phyloP scores from a whole-genome alignment of 2,329 filamentous ascomycete genomes.

The Alternaria triticimaculans region DNA sequence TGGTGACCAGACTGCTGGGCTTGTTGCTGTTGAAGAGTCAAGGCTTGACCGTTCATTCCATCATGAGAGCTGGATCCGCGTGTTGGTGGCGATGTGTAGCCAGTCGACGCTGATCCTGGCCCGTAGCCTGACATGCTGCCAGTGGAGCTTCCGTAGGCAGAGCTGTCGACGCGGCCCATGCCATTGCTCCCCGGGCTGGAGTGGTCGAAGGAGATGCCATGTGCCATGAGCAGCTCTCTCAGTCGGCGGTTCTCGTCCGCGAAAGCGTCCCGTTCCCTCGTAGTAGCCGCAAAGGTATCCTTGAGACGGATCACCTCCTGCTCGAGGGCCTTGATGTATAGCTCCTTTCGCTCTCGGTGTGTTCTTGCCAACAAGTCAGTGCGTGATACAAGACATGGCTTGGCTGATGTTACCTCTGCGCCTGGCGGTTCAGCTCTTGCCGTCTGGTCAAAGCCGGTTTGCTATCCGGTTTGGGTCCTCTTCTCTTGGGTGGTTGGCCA shows the following conservation, averaged over 20 bases:
- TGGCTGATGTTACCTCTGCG: slow-evolving; percentile 74
- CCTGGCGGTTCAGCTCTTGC: slow-evolving; percentile 94
- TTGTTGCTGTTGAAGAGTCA: slow-evolving; percentile 28
- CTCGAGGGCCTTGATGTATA: slow-evolving; percentile 93
- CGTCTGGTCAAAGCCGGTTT: slow-evolving; percentile 91
- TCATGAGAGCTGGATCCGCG: slow-evolving; percentile 41
- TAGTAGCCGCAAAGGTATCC: slow-evolving; percentile 77
- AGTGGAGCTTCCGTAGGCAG: slow-evolving; percentile 54
- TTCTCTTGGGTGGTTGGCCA: slow-evolving; percentile 83
- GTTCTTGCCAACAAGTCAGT: slow-evolving; percentile 65
- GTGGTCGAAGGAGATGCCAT: slow-evolving; percentile 65
- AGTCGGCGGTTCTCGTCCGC: slow-evolving; percentile 82
- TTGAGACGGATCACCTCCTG: slow-evolving; percentile 89
- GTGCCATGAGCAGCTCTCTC: slow-evolving; percentile 64
- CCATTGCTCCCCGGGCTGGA: slow-evolving; percentile 42
- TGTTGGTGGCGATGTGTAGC: slow-evolving; percentile 54
- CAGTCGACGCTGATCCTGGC: slow-evolving; percentile 53
- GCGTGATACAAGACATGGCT: not conserved
- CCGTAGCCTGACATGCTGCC: slow-evolving; percentile 70
- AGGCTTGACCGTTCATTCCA: slow-evolving; percentile 24
- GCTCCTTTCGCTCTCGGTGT: slow-evolving; percentile 94
- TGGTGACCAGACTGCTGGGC: slow-evolving; percentile 26
- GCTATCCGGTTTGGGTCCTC: slow-evolving; percentile 95
- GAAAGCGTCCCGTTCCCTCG: slow-evolving; percentile 77
- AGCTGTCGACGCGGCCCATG: slow-evolving; percentile 45